Conservation (phyloP, 2,329 filamentous ascomycete genomes). For the Arthrobotrys conoides region DNA sequence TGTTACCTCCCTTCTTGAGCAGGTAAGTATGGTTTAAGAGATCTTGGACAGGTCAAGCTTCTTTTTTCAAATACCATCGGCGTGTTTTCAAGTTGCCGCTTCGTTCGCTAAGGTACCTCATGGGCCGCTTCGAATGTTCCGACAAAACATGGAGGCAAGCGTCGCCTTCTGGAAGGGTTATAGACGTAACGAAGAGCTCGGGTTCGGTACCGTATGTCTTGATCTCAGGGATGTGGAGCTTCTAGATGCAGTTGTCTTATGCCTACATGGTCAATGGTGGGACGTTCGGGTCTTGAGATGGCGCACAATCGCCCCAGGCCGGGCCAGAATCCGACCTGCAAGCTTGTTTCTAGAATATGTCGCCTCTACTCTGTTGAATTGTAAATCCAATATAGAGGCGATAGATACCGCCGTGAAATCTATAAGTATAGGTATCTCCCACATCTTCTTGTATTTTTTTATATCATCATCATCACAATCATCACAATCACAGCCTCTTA, state of each 20-base stretch:
- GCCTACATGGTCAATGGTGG: background rate
- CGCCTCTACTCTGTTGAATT: background rate
- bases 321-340: too few relatives aligned
- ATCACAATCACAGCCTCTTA: too few relatives aligned
- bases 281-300: background rate
- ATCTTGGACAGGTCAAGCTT: background rate
- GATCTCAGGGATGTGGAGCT: background rate
- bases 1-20: background rate
- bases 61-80: background rate
- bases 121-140: conserved; percentile 5
- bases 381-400: too few relatives aligned
- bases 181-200: background rate
- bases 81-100: background rate
- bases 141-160: background rate
- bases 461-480: conserved; percentile 9
- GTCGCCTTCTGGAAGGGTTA: conserved; percentile 12
- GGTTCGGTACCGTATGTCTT: background rate
- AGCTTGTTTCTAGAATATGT: too few relatives aligned
- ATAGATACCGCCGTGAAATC: background rate
- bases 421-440: conserved; percentile 13
- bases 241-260: background rate
- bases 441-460: background rate
- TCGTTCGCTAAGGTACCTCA: background rate
- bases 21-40: background rate
- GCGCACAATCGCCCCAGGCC: too few relatives aligned